Evolutionary conservation across 106 monocot species (phyloP).

Genomic region (Amphibolis antarctica): DNA sequence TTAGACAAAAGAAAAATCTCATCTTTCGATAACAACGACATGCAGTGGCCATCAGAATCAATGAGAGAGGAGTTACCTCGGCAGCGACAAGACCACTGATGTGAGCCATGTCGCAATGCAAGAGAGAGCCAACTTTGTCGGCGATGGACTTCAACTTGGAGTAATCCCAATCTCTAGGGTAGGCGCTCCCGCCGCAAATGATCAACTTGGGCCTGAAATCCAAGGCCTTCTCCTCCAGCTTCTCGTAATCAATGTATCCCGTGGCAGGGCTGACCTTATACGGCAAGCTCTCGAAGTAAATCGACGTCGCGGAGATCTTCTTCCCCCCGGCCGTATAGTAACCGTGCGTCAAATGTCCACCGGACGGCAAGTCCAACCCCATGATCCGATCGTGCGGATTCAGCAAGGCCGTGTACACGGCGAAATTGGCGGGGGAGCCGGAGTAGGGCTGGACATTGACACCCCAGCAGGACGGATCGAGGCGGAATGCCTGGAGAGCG

Average conservation of each 20-base stretch:
- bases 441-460: slow-evolving; percentile 93
- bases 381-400: slow-evolving; percentile 80
- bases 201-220: slow-evolving; percentile 79
- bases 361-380: slow-evolving; percentile 80
- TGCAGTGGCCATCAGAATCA: neutral
- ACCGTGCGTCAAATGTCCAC: slow-evolving; percentile 77
- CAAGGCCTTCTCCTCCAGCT: slow-evolving; percentile 82
- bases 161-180: slow-evolving; percentile 88
- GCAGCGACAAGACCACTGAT: slow-evolving; percentile 84
- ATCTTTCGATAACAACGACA: neutral
- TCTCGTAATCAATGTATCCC: slow-evolving; percentile 74
- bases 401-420: slow-evolving; percentile 70
- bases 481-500: slow-evolving; percentile 57
- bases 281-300: slow-evolving; percentile 77
- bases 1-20: no score
- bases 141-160: slow-evolving; percentile 46
- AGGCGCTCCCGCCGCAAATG: slow-evolving; percentile 82
- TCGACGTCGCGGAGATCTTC: slow-evolving; percentile 86
- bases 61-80: slow-evolving; percentile 31
- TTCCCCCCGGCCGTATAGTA: slow-evolving; percentile 80
- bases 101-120: slow-evolving; percentile 88
- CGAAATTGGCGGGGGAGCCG: slow-evolving; percentile 75
- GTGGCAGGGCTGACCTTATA: slow-evolving; percentile 63
- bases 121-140: slow-evolving; percentile 56
- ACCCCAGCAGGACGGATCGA: slow-evolving; percentile 60